Evolutionary conservation across 2,329 filamentous ascomycete species (phyloP).

Genomic region (Paraconiothyrium sp.): DNA sequence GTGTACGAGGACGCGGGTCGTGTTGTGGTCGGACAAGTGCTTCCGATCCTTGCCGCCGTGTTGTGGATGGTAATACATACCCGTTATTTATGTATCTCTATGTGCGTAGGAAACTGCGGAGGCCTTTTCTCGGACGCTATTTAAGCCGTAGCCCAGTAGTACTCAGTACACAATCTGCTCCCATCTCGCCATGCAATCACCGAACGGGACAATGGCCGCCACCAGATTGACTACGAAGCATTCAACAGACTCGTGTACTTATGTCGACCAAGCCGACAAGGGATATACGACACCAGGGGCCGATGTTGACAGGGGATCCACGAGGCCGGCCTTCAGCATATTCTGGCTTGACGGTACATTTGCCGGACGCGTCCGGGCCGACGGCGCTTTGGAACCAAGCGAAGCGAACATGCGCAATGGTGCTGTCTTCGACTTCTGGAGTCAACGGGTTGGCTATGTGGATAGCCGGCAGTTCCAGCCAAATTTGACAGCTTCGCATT

Average conservation of each 20-base stretch:
- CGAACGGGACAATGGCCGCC: not conserved
- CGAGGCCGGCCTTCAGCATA: not conserved
- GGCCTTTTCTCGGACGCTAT: not conserved
- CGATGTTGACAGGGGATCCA: not conserved
- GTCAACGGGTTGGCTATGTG: conserved; percentile 3
- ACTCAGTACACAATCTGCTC: not conserved
- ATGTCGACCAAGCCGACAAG: not conserved
- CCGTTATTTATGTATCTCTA: not conserved
- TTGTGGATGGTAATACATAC: not conserved
- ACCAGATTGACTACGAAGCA: not conserved
- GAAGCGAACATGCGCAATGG: not conserved
- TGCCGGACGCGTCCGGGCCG: not conserved
- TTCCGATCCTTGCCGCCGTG: not conserved
- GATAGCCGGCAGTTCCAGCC: not conserved
- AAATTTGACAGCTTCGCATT: not conserved
- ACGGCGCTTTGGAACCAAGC: not conserved
- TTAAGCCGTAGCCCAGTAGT: not conserved
- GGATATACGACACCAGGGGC: not conserved
- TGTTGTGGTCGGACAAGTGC: not conserved
- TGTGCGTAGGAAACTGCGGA: not conserved
- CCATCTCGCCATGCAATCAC: not conserved
- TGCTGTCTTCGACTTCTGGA: conserved; percentile 8
- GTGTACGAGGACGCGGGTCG: not conserved
- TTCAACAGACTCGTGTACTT: not conserved
- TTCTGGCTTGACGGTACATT: conserved; percentile 6